A percentile compares a stretch with the other conserved stretches of the same genome.
Conservation (phyloP, 2,329 filamentous ascomycete species). For the Hymenotorrendiella dingleyae region DNA sequence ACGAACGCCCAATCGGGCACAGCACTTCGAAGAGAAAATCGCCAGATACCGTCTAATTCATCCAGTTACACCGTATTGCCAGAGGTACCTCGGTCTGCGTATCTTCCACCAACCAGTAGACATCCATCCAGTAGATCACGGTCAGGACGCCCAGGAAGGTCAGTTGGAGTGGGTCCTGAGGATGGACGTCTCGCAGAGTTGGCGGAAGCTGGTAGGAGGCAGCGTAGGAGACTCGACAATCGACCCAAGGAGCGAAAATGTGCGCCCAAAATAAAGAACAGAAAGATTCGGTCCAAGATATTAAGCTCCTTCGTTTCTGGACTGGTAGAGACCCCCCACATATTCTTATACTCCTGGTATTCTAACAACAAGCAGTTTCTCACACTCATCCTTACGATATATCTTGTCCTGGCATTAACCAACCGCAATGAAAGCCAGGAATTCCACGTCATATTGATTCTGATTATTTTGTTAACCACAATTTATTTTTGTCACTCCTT, state of each 20-base stretch:
- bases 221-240: slow-evolving; percentile 31
- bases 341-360: not conserved
- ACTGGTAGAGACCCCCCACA: slow-evolving; percentile 15
- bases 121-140: slow-evolving; percentile 9
- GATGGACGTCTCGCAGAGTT: slow-evolving; percentile 42
- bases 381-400: slow-evolving; percentile 24
- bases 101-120: slow-evolving; percentile 4
- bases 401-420: slow-evolving; percentile 66
- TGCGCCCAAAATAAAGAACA: slow-evolving; percentile 50
- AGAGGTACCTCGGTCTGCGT: slow-evolving; percentile 10
- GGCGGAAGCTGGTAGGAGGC: slow-evolving; percentile 37
- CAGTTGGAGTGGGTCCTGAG: slow-evolving; percentile 42
- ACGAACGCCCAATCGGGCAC: slow-evolving; percentile 10
- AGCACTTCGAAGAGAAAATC: slow-evolving; percentile 3
- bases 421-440: slow-evolving; percentile 58
- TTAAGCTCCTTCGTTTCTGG: slow-evolving; percentile 61
- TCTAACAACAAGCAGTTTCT: slow-evolving; percentile 21
- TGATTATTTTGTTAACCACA: slow-evolving; percentile 67
- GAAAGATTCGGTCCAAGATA: slow-evolving; percentile 48
- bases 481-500: slow-evolving; percentile 78
- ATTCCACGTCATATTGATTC: slow-evolving; percentile 73
- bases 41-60: not conserved
- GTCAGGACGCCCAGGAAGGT: slow-evolving; percentile 17
- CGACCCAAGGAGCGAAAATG: slow-evolving; percentile 16
- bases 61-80: slow-evolving; percentile 7